These are phyloP conservation scores for Pseudogymnoascus sp. DNA, from an alignment of 2,329 filamentous ascomycete genomes.

Conservation along the genomic window DNA sequence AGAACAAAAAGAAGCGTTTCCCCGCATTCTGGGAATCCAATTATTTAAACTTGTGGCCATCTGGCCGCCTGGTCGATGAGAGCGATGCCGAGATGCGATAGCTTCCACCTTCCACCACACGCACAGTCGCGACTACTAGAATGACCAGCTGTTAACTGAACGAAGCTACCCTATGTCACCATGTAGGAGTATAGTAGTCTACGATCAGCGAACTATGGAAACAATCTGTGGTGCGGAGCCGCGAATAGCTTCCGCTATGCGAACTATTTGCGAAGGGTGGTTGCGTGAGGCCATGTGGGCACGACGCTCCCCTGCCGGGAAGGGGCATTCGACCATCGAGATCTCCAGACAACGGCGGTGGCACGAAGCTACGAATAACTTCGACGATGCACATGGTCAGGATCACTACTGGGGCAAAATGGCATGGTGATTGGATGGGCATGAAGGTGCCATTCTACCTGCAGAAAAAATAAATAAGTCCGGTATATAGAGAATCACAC, in stretches of 20 bases:
- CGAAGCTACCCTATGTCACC: background rate
- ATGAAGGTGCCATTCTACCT: background rate
- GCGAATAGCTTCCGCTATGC: background rate
- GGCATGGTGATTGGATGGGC: background rate
- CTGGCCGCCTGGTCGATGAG: background rate
- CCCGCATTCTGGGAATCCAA: background rate
- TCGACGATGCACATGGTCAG: background rate
- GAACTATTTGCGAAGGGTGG: background rate
- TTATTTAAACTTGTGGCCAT: background rate
- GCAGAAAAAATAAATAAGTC: background rate
- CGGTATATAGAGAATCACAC: background rate
- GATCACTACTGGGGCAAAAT: background rate
- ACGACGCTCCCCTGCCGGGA: background rate
- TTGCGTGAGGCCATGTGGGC: background rate
- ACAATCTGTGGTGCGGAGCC: background rate
- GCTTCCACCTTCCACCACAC: background rate
- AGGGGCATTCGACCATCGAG: background rate
- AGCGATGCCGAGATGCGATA: background rate
- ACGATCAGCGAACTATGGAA: background rate
- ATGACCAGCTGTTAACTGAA: too few relatives aligned
- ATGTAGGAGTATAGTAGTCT: background rate
- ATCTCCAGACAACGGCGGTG: background rate
- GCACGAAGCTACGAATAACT: background rate
- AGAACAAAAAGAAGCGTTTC: background rate
- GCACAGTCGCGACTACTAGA: background rate